Evolutionary conservation across 2,329 filamentous ascomycete species (phyloP).

Genomic region (Dactylellina cionopaga): DNA sequence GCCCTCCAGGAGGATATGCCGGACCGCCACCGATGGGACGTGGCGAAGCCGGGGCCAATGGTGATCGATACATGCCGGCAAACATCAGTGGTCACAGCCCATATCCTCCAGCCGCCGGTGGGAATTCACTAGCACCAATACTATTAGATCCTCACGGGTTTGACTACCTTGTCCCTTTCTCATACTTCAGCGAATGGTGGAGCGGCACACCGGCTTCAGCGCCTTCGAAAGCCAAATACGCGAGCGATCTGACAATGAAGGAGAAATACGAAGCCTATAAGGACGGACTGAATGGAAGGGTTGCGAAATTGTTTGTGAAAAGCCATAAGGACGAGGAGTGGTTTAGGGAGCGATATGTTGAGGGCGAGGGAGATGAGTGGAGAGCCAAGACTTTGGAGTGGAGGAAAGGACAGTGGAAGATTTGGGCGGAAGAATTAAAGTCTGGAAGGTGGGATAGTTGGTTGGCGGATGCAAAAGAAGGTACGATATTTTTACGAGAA

Average conservation of each 20-base stretch:
- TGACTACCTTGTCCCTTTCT: constrained; percentile 57
- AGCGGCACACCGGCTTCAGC: constrained; percentile 53
- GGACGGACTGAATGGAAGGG: constrained; percentile 75
- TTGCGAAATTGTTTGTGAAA: constrained; percentile 88
- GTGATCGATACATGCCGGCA: constrained; percentile 57
- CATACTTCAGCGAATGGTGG: constrained; percentile 57
- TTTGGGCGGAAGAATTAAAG: constrained; percentile 90
- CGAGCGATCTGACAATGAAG: constrained; percentile 52
- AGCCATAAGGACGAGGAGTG: constrained; percentile 96
- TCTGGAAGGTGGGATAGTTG: constrained; percentile 87
- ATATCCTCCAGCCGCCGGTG: constrained; percentile 4
- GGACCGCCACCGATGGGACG: constrained; percentile 30
- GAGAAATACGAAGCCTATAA: constrained; percentile 71
- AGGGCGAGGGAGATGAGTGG: constrained; percentile 80
- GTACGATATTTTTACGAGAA: constrained; percentile 37
- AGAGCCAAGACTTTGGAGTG: constrained; percentile 80
- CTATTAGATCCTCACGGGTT: constrained; percentile 56
- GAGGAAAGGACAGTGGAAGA: constrained; percentile 78
- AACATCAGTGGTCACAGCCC: constrained; percentile 45
- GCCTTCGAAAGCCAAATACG: constrained; percentile 52
- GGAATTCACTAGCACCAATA: constrained; percentile 41
- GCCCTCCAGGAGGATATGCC: constrained; percentile 35
- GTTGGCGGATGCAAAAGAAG: constrained; percentile 55
- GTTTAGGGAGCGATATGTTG: constrained; percentile 95
- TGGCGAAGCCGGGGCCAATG: constrained; percentile 34